These are phyloP conservation scores for Saccharomycopsis vini DNA, from an alignment of 805 yeast genomes.

Conservation along the genomic window DNA sequence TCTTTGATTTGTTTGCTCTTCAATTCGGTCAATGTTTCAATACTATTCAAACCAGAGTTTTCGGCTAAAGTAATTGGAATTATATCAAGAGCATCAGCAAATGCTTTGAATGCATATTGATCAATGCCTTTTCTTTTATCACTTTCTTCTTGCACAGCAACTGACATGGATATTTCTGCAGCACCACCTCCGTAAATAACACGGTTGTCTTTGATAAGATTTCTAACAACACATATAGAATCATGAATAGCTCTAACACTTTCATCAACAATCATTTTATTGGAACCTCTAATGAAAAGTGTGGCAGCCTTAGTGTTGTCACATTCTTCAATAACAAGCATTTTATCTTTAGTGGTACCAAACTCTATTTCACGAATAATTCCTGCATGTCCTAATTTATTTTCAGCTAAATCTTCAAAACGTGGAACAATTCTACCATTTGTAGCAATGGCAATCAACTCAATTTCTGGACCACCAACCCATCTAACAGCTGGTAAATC, in stretches of 20 bases:
- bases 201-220: conserved; percentile 81
- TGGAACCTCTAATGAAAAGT: conserved; percentile 88
- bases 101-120: conserved; percentile 96
- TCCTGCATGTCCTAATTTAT: conserved; percentile 85
- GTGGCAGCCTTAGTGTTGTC: conserved; percentile 95
- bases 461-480: conserved; percentile 93
- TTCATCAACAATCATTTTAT: conserved; percentile 96
- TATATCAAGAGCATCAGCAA: conserved; percentile 81
- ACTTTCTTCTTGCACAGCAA: conserved; percentile 86
- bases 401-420: conserved; percentile 79
- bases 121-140: conserved; percentile 91
- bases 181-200: conserved; percentile 99
- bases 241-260: conserved; percentile 95
- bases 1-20: conserved; percentile 81
- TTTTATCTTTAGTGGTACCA: conserved; percentile 92
- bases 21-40: conserved; percentile 75
- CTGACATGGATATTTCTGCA: conserved; percentile 88
- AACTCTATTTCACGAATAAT: conserved; percentile 78
- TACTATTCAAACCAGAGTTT: conserved; percentile 92
- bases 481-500: conserved; percentile 94
- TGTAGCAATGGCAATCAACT: conserved; percentile 93
- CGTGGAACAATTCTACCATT: conserved; percentile 95
- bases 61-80: conserved; percentile 95
- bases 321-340: conserved; percentile 91
- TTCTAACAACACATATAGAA: conserved; percentile 94